Evolutionary conservation across 148 eudicot genomes (phyloP), one percentile per base, ranked within the genome.

Genomic region (Amaranthus cruentus): DNA sequence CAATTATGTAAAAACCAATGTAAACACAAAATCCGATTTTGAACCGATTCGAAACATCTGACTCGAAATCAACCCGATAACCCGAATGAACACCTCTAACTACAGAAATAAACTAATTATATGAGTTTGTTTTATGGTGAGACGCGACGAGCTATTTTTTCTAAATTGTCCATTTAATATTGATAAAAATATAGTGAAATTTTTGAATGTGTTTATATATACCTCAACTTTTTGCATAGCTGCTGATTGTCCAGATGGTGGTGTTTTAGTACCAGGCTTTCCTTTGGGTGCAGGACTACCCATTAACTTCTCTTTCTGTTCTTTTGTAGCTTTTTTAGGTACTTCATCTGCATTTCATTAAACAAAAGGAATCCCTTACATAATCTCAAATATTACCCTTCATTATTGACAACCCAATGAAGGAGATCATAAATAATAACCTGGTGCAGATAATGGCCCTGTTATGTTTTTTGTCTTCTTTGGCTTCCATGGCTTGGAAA

Each of bases 401-500:
- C 13, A 51, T 28, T 51, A 3, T 9, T 8, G 46, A 4, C 10
- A 55, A 69, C 0, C 52, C 3, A 61, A 55, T 28, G 42, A 53
- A 47, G 5, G 51, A 52, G 54, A 59, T 44, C 7, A 58, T 42
- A 57, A 65, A 58, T 42, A 57, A 65, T 57, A 42, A 92, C 97
- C 96, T 82, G 81, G 86, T 47, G 88, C 62, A 51, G 49, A 56
- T 60, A 38, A 6, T 47, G 98, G 98, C 70, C 98, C 98, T 10
- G 75, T 74, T 51, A 93, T 91, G 48, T 76, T 76, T 51, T 69
- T 80, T 2, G 84, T 72, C 82, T 93, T 93, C 84, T 88, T 91
- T 44, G 97, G 88, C 88, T 89, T 93, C 98, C 98, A 93, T 4
- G 97, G 79, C 83, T 62, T 89, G n/a, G 97, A 85, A 64, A 93